Percentiles rank a stretch among this genome's conserved stretches.
Evolutionary conservation across 371 early-diverging fungal genomes (phyloP).

Genomic region (Dichotomocladium elegans): DNA sequence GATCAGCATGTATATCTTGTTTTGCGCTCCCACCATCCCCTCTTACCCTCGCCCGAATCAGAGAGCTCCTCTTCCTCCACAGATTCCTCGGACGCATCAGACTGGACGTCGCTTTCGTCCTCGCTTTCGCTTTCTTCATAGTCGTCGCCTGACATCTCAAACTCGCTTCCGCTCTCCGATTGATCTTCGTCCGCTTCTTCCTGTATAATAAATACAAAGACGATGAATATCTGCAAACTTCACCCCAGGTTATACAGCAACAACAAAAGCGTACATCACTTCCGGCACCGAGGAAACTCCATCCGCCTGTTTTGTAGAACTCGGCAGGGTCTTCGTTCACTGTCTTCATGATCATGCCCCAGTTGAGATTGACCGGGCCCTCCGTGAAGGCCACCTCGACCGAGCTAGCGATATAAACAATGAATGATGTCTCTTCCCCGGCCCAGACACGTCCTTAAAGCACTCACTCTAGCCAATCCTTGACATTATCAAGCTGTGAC

Average conservation of each 20-base stretch:
- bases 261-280: constrained; percentile 47
- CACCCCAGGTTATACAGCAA: background rate
- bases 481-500: constrained; percentile 91
- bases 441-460: too few relatives aligned
- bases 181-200: constrained; percentile 44
- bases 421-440: too few relatives aligned
- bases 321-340: constrained; percentile 94
- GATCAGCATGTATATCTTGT: background rate
- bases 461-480: constrained; percentile 97
- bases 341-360: constrained; percentile 99
- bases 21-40: background rate
- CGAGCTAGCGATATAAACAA: constrained; percentile 52
- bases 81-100: constrained; percentile 60
- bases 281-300: constrained; percentile 87
- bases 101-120: constrained; percentile 67
- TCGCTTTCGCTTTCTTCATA: constrained; percentile 59
- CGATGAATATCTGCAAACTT: background rate
- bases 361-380: constrained; percentile 97
- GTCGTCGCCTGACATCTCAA: constrained; percentile 50
- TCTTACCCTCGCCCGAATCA: constrained; percentile 53
- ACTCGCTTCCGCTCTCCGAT: constrained; percentile 61
- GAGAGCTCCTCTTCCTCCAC: constrained; percentile 58
- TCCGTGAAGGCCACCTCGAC: constrained; percentile 96
- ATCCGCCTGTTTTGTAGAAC: constrained; percentile 97
- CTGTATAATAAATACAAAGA: background rate